A percentile compares a stretch with the other conserved stretches of the same genome.
Evolutionary conservation across 1,284 basidiomycete species (phyloP).

Genomic region (Thelephora terrestris): DNA sequence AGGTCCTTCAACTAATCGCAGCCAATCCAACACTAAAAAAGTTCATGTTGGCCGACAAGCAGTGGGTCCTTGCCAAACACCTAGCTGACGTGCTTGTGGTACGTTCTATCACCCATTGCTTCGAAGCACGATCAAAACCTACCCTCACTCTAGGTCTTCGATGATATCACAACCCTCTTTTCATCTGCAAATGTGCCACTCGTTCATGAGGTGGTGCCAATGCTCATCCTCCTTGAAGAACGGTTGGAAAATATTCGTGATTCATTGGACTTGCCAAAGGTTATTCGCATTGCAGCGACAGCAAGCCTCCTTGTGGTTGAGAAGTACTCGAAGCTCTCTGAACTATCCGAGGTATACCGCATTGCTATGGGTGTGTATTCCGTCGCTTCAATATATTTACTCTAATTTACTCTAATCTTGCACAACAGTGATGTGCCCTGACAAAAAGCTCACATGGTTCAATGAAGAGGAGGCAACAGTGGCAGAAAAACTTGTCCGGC

Average conservation of each 20-base stretch:
- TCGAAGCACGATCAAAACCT: neutral
- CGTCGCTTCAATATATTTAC: too few species aligned
- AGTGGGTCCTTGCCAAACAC: constrained; percentile 10
- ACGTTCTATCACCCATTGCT: neutral
- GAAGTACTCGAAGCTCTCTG: constrained; percentile 16
- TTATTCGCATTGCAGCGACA: constrained; percentile 12
- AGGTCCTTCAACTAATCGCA: constrained; percentile 3
- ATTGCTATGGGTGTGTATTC: constrained; percentile 15
- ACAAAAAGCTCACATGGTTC: constrained; percentile 7
- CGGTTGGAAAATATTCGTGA: constrained; percentile 7
- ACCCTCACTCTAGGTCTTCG: constrained; percentile 7
- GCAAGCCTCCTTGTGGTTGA: constrained; percentile 10
- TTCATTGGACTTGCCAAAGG: constrained; percentile 1
- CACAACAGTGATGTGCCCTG: constrained; percentile 8
- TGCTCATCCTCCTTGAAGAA: constrained; percentile 13
- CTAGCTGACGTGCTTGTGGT: constrained; percentile 8
- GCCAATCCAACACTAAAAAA: neutral
- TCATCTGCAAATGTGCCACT: constrained; percentile 14
- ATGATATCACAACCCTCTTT: constrained; percentile 12
- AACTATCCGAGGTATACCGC: constrained; percentile 15
- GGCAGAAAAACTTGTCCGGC: neutral
- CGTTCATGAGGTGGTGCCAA: constrained; percentile 14
- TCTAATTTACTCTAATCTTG: neutral
- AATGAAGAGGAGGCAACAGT: neutral
- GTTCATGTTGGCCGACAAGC: constrained; percentile 5